Percentiles rank a stretch among this genome's conserved stretches.
Evolutionary conservation across 2,329 filamentous ascomycete genomes (phyloP).

Genomic region (Pleurostoma richardsiae): DNA sequence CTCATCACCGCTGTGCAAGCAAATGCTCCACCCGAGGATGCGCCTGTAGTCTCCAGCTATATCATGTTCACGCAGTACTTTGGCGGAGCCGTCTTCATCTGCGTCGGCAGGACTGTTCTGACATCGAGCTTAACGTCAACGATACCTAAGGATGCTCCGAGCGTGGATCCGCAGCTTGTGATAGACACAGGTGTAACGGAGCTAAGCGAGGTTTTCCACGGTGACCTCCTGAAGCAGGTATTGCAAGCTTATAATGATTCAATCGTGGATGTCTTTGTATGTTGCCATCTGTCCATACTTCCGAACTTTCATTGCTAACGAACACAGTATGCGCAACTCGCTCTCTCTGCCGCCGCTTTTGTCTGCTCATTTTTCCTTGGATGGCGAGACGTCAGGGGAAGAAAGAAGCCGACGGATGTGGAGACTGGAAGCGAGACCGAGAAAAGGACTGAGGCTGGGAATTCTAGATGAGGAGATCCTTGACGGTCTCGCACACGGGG

Average conservation of each 20-base stretch:
- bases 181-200: constrained; percentile 4
- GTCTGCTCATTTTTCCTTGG: background rate
- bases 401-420: background rate
- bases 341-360: background rate
- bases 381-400: background rate
- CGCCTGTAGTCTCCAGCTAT: background rate
- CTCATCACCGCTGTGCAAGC: too few species aligned
- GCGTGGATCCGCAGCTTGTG: constrained; percentile 1
- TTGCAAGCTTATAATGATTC: constrained; percentile 1
- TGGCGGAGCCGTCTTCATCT: background rate
- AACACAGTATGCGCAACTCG: background rate
- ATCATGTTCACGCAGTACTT: background rate
- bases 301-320: background rate
- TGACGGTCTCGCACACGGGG: too few species aligned
- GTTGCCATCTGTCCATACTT: background rate
- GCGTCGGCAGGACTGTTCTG: background rate
- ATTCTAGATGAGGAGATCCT: too few species aligned
- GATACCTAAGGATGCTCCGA: background rate
- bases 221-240: constrained; percentile 3
- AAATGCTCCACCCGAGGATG: background rate
- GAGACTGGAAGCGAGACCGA: background rate
- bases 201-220: constrained; percentile 1
- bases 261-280: background rate
- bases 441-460: too few species aligned
- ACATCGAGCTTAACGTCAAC: background rate